Evolutionary conservation across 495 filamentous ascomycete genomes (phyloP).

Genomic region (Bacidia gigantensis): DNA sequence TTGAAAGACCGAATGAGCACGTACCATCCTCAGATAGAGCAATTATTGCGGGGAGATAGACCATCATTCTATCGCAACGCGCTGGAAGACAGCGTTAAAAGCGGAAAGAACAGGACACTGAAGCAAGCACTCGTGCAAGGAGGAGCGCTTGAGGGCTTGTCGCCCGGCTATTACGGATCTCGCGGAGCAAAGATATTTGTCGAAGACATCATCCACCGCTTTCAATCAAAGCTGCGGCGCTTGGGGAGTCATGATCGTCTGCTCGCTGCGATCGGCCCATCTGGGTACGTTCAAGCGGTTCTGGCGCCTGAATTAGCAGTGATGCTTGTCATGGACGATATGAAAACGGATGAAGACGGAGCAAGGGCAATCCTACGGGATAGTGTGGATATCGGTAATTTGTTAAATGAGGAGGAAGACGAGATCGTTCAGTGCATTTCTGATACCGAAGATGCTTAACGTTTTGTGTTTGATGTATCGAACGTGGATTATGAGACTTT

Average conservation of each 20-base stretch:
- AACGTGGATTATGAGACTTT: background rate
- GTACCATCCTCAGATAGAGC: slow-evolving; percentile 41
- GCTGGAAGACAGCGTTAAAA: slow-evolving; percentile 42
- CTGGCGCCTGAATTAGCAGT: slow-evolving; percentile 75
- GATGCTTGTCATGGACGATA: slow-evolving; percentile 71
- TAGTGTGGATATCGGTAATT: slow-evolving; percentile 63
- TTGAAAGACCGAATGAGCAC: slow-evolving; percentile 49
- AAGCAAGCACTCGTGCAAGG: slow-evolving; percentile 31
- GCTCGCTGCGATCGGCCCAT: slow-evolving; percentile 54
- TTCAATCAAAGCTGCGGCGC: slow-evolving; percentile 47
- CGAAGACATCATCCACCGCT: slow-evolving; percentile 49
- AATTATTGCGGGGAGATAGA: slow-evolving; percentile 41
- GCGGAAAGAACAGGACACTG: slow-evolving; percentile 47
- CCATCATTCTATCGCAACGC: slow-evolving; percentile 48
- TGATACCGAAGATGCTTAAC: background rate
- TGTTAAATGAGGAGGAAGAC: slow-evolving; percentile 51
- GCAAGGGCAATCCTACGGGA: slow-evolving; percentile 59
- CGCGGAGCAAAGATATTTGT: slow-evolving; percentile 54
- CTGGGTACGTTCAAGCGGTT: slow-evolving; percentile 68
- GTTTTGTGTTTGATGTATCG: background rate
- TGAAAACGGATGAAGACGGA: slow-evolving; percentile 48
- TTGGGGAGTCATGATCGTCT: slow-evolving; percentile 52
- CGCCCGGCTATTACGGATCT: slow-evolving; percentile 77
- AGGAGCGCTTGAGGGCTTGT: slow-evolving; percentile 31
- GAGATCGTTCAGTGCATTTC: slow-evolving; percentile 34